Evolutionary conservation across 2,329 filamentous ascomycete species (phyloP), one percentile per base, ranked within the genome.

Genomic region (Botrytis hyacinthi): DNA sequence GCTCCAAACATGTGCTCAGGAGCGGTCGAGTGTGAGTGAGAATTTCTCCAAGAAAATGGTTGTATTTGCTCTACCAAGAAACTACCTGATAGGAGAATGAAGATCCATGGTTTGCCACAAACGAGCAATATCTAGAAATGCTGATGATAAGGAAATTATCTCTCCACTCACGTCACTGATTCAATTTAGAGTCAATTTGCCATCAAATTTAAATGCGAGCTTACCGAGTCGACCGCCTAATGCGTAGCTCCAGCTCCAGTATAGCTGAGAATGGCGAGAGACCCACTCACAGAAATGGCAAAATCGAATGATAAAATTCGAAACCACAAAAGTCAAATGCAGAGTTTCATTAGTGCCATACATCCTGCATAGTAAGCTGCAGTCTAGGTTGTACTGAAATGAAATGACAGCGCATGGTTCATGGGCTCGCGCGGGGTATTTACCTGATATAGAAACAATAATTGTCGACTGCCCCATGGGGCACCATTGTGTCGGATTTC

Each of bases 351-450:
- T 44, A 20, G 51, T 70, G 67, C n/a, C 10, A 60, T 70, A 60
- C 44, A 70, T 70, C 20, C 12, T 70, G 29, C 65, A 68, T 40
- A 22, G 22, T 68, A 69, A 69, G 51, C 66, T 69, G 22, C 35
- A 42, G 9, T 35, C 18, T 61, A 46, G n/a, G 51, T 35, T 35
- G 37, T 46, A 67, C 40, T 46, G 54, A 61, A 61, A 35, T 46
- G 22, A 46, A 44, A 70, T 70, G n/a, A 70, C 12, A 44, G n/a
- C n/a, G 46, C 40, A 44, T 60, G 26, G 67, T 70, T 61, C 32
- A 57, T 70, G 68, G 29, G 54, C 32, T 46, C 12, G n/a, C 37
- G 67, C n/a, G 68, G 68, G 68, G 54, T 44, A 61, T 46, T 35
- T 35, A n/a, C 37, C 37, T 46, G 29, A 70, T 70, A 9, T 20